Conservation (phyloP, 2,329 filamentous ascomycete genomes). For the Elsinoe necatrix region DNA sequence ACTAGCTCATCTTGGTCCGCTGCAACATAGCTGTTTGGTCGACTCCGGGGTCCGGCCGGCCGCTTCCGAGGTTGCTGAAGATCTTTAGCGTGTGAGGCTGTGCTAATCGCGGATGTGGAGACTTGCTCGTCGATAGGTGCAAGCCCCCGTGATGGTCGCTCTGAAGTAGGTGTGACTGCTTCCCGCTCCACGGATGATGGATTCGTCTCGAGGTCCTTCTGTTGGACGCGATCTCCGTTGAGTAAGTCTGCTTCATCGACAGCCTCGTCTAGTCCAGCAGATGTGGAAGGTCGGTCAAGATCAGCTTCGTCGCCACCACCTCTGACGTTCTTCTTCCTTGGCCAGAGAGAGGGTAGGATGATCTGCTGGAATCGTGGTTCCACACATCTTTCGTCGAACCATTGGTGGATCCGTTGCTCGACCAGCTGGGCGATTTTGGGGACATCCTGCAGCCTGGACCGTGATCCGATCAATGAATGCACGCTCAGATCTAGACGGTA, state of each 20-base stretch:
- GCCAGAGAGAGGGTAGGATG: constrained; percentile 73
- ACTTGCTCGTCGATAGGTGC: background rate
- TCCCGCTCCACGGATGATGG: background rate
- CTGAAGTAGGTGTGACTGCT: constrained; percentile 6
- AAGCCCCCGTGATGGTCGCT: constrained; percentile 8
- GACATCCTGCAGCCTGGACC: constrained; percentile 74
- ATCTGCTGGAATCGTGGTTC: constrained; percentile 84
- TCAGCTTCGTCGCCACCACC: constrained; percentile 55
- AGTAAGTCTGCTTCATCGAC: constrained; percentile 14
- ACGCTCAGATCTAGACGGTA: constrained; percentile 79
- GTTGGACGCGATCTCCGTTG: background rate
- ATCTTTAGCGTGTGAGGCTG: constrained; percentile 3
- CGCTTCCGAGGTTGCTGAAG: constrained; percentile 1
- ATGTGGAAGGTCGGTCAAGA: constrained; percentile 29
- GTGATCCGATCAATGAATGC: constrained; percentile 67
- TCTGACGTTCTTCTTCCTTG: constrained; percentile 71
- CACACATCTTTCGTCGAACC: constrained; percentile 81
- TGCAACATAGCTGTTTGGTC: constrained; percentile 5
- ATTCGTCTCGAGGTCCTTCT: constrained; percentile 4
- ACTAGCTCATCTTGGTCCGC: constrained; percentile 16
- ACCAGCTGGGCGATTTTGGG: constrained; percentile 82
- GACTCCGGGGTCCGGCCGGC: background rate
- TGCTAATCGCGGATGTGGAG: background rate
- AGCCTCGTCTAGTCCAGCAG: constrained; percentile 4
- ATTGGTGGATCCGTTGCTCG: constrained; percentile 68